These are phyloP conservation scores for Buxus sempervirens DNA, from an alignment of 164 flowering plant genomes.

Conservation along the genomic window DNA sequence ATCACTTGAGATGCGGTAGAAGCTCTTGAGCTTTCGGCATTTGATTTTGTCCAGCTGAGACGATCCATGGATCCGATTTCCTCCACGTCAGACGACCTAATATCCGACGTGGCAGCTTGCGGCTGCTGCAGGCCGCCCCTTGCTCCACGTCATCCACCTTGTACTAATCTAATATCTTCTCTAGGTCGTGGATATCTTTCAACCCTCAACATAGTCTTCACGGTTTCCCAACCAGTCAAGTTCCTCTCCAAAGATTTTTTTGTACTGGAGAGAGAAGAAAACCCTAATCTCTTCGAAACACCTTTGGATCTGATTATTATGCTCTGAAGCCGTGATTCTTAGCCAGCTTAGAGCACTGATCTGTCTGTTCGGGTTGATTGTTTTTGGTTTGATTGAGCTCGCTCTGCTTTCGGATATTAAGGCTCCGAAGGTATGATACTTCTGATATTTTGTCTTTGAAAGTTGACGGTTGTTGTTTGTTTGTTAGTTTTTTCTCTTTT, in stretches of 20 bases:
- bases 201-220: neutral
- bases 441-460: no score
- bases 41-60: slow-evolving; percentile 30
- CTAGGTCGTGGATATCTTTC: slow-evolving; percentile 7
- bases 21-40: slow-evolving; percentile 18
- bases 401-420: neutral
- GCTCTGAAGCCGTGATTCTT: neutral
- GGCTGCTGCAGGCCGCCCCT: slow-evolving; percentile 20
- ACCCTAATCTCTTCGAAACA: neutral
- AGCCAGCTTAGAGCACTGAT: neutral
- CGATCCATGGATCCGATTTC: slow-evolving; percentile 2
- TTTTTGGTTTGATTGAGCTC: neutral
- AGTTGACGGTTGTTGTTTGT: no score
- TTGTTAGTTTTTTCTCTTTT: no score
- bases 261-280: neutral
- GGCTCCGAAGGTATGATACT: neutral
- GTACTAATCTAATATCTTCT: slow-evolving; percentile 16
- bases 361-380: neutral
- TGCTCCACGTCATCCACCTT: slow-evolving; percentile 24
- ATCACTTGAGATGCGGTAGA: slow-evolving; percentile 22
- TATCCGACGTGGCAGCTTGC: slow-evolving; percentile 1
- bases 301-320: neutral
- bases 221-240: slow-evolving; percentile 7
- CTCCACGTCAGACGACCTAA: slow-evolving; percentile 8
- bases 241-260: neutral